These are phyloP conservation scores for Aleurites moluccanus DNA, from an alignment of 441 rosid genomes.

Conservation along the genomic window DNA sequence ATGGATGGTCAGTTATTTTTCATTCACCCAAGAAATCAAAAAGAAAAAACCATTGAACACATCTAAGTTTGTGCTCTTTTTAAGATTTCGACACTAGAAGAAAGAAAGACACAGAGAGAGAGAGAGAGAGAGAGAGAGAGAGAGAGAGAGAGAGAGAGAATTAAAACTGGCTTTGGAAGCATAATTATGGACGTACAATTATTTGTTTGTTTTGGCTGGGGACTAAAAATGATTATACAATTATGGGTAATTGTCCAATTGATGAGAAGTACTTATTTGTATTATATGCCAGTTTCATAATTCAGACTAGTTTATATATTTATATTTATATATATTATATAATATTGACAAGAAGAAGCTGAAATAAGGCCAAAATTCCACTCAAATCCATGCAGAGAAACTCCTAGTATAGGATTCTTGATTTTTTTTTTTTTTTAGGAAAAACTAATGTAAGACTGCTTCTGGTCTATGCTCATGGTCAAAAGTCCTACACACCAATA, in stretches of 20 bases:
- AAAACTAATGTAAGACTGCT: conserved; percentile 28
- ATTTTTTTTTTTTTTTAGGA: conserved; percentile 25
- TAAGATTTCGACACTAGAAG: conserved; percentile 6
- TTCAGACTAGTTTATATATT: not conserved
- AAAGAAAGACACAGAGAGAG: not conserved
- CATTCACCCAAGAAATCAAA: not conserved
- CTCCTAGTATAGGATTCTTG: conserved; percentile 24
- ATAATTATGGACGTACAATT: conserved; percentile 18
- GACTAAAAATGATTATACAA: conserved; percentile 28
- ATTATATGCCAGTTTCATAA: conserved; percentile 24
- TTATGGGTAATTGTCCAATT: conserved; percentile 27
- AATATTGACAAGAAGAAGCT: conserved; percentile 14
- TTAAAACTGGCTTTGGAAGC: conserved; percentile 13
- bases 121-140: not conserved
- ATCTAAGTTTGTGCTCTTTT: conserved; percentile 25
- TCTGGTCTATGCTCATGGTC: conserved; percentile 16
- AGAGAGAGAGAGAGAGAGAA: not conserved
- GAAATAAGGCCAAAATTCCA: conserved; percentile 42
- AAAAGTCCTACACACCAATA: conserved; percentile 27
- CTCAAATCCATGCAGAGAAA: conserved; percentile 48
- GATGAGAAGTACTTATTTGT: conserved; percentile 26
- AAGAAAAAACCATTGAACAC: conserved; percentile 7
- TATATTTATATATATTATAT: not conserved
- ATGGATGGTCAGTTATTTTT: conserved; percentile 4
- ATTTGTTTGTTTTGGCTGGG: conserved; percentile 25